Evolutionary conservation across 371 early-diverging fungal genomes (phyloP).

Genomic region (Mucor plumbeus): DNA sequence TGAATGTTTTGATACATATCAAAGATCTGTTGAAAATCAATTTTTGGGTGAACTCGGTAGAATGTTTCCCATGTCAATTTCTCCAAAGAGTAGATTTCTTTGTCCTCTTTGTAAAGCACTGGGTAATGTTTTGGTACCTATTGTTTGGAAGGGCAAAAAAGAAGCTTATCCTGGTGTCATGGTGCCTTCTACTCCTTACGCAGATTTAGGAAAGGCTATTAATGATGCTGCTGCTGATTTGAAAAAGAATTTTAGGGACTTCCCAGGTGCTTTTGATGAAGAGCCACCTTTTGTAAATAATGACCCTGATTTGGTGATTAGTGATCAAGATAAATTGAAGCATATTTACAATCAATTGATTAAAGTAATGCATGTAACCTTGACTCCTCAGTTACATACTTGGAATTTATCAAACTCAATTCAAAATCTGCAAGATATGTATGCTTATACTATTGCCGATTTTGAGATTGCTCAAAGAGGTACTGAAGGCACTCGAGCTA

Average conservation of each 20-base stretch:
- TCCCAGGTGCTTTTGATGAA: slow-evolving; percentile 34
- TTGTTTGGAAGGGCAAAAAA: slow-evolving; percentile 69
- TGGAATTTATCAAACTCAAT: slow-evolving; percentile 25
- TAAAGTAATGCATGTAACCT: slow-evolving; percentile 22
- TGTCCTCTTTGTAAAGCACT: slow-evolving; percentile 96
- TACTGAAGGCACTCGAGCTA: slow-evolving; percentile 29
- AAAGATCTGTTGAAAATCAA: slow-evolving; percentile 65
- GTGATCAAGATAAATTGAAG: slow-evolving; percentile 33
- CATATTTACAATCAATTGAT: slow-evolving; percentile 36
- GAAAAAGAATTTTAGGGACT: slow-evolving; percentile 9
- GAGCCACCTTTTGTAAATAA: slow-evolving; percentile 19
- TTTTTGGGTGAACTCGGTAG: slow-evolving; percentile 33
- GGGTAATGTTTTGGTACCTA: slow-evolving; percentile 83
- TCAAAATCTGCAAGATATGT: slow-evolving; percentile 47
- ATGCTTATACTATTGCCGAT: slow-evolving; percentile 68
- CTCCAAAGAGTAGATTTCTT: slow-evolving; percentile 71
- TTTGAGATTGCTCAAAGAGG: slow-evolving; percentile 75
- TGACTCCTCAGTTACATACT: neutral
- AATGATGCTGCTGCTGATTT: slow-evolving; percentile 17
- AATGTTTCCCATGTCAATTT: slow-evolving; percentile 23
- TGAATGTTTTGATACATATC: slow-evolving; percentile 87
- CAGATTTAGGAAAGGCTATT: slow-evolving; percentile 21
- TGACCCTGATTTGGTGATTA: slow-evolving; percentile 28
- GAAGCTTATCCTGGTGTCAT: slow-evolving; percentile 65
- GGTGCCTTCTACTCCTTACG: slow-evolving; percentile 32